Evolutionary conservation across 257 asterid species (phyloP), one percentile per base, ranked within the genome.

Genomic region (Echites panduratus): DNA sequence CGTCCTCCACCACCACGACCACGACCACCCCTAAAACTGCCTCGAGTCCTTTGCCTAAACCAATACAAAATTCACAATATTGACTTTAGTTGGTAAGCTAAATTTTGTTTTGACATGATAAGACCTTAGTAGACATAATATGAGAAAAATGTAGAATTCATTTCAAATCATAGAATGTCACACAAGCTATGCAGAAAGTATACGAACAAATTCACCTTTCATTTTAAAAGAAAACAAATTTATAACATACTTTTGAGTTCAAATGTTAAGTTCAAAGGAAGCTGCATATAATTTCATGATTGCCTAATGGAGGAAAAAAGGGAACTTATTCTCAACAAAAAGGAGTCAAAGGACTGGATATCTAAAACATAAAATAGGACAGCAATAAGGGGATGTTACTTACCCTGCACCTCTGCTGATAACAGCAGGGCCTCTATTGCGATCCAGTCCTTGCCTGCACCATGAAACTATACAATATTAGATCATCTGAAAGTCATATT

Each of bases 391-490:
- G 49, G 7, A 7, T 7, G 7, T 26, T 10, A 72, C 87, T 80
- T 84, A 92, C 98, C 83, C 84, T 72, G 78, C 77, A 66, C 84
- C 87, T 43, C 87, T 86, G 71, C 77, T 73, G 56, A 67, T 62
- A 26, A 80, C 77, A 62, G 80, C 12, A 53, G 85, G 76, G 58
- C 88, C 89, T 77, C 88, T 82, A 12, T 78, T 1, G 40, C 80
- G 92, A 66, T 72, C 86, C 45, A 87, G 81, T 66, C 88, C 93
- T 76, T 86, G 79, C 75, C 96, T 88, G 76, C 85, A 78, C 2
- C 53, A 70, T 38, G 20, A 49, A 50, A 22, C 22, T 9, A 63
- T 26, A 12, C 16, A 8, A 9, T 2, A 24, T 26, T 4, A 54
- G 29, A 40, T 9, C 9, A 65, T 17, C 27, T 17, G 6, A 5